phyloP scores from a whole-genome alignment of 345 rosid genomes.

The Noccaea caerulescens region DNA sequence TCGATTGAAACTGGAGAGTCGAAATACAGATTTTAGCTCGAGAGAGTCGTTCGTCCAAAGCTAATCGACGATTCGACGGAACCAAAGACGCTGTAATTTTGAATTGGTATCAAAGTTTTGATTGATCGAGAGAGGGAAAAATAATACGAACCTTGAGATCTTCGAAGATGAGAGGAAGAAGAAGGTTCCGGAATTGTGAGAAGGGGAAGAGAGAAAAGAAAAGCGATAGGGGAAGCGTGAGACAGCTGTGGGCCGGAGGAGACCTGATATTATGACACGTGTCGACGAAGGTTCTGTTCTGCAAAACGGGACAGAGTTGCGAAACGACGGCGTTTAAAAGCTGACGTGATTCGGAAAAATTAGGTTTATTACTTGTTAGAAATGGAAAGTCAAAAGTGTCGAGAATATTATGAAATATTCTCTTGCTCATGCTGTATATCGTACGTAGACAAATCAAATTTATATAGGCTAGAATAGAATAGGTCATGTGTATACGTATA shows the following conservation, averaged over 20 bases:
- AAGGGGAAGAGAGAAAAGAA: neutral
- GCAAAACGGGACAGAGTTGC: neutral
- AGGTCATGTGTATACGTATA: too few relatives aligned
- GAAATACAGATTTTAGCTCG: neutral
- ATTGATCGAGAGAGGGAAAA: neutral
- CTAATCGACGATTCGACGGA: conserved; percentile 5
- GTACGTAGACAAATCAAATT: too few relatives aligned
- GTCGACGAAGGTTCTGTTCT: conserved; percentile 33
- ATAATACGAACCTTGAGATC: conserved; percentile 2
- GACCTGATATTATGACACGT: conserved; percentile 20
- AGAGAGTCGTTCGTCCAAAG: conserved; percentile 8
- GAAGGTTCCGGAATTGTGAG: conserved; percentile 20
- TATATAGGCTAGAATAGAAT: too few relatives aligned
- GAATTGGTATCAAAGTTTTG: neutral
- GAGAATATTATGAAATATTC: too few relatives aligned
- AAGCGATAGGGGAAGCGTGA: conserved; percentile 24
- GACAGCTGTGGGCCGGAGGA: conserved; percentile 15
- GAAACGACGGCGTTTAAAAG: neutral
- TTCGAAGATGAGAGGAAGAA: conserved; percentile 24
- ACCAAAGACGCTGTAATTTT: neutral
- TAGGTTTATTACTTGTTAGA: too few relatives aligned
- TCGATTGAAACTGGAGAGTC: neutral
- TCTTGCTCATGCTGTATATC: too few relatives aligned
- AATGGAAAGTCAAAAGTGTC: too few relatives aligned
- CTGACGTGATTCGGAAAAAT: neutral